Evolutionary conservation across 2,329 filamentous ascomycete genomes (phyloP), one percentile per base, ranked within the genome.

Genomic region (Diaporthe vexans): DNA sequence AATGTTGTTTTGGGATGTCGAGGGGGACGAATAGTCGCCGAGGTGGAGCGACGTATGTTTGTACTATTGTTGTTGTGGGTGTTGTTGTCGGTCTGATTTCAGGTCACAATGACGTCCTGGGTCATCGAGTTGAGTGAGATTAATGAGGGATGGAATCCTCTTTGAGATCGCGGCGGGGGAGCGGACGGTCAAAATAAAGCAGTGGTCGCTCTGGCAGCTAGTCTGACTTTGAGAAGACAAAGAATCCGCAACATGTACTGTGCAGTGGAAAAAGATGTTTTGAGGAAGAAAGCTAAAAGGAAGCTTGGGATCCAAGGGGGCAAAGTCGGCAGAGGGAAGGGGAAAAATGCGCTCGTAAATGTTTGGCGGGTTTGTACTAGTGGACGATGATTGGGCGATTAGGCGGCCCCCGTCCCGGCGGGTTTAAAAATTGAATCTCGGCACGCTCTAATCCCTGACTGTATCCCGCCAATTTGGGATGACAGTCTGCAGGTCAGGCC

Each of bases 91-190:
- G 57, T 72, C 46, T 68, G 46, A 43, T 48, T 56, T 61, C 26
- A 26, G 70, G 70, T 69, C 54, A 63, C 29, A 63, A 75, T 75
- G 74, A 75, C 74, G 74, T 75, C 67, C 69, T 17, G 37, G 24
- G 68, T 73, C 43, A 24, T 56, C 35, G 4, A 24, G 48, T 59
- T 51, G 10, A 33, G 43, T 46, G 33, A 72, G 54, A 24, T 19
- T 21, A 33, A 7, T 33, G n/a, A 9, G 43, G 35, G 15, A 51
- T 57, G 43, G 26, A n/a, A 57, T 57, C 40, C 40, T 51, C 33
- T 26, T 33, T 54, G 54, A 26, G 43, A 46, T 48, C 10, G 56
- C 10, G 21, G 37, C 24, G 11, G 58, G 29, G 13, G 9, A 33
- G 57, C 26, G 24, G 26, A 24, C 17, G 43, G 35, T 24, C 19